Evolutionary conservation across 2,329 filamentous ascomycete genomes (phyloP).

Genomic region (Talaromyces amestolkiae): DNA sequence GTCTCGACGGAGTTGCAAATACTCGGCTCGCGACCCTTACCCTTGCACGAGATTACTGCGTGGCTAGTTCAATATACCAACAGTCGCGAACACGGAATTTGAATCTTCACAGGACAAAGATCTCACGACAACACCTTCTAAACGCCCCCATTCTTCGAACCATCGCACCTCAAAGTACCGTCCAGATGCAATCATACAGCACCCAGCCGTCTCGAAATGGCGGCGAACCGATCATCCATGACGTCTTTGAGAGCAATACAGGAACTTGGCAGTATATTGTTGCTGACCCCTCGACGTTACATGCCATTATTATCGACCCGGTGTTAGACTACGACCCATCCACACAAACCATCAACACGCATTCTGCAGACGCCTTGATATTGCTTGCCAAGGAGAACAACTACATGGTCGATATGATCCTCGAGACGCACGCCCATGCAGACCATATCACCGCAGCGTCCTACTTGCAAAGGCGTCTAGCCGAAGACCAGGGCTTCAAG

Average conservation of each 20-base stretch:
- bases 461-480: slow-evolving; percentile 54
- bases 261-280: slow-evolving; percentile 41
- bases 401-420: slow-evolving; percentile 53
- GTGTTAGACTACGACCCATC: slow-evolving; percentile 58
- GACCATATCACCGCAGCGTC: slow-evolving; percentile 60
- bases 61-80: neutral
- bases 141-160: no score
- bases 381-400: slow-evolving; percentile 42
- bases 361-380: slow-evolving; percentile 54
- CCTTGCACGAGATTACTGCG: neutral
- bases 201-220: neutral
- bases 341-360: slow-evolving; percentile 48
- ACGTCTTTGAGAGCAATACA: slow-evolving; percentile 43
- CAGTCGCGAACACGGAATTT: no score
- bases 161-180: neutral
- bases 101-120: no score
- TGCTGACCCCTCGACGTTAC: slow-evolving; percentile 50
- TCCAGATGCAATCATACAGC: slow-evolving; percentile 3
- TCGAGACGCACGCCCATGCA: slow-evolving; percentile 63
- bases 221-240: slow-evolving; percentile 28
- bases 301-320: slow-evolving; percentile 60
- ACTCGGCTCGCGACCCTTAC: neutral
- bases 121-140: neutral
- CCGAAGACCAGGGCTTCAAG: slow-evolving; percentile 32
- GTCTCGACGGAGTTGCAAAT: neutral